These are phyloP conservation scores for Teratosphaeria epicoccoides DNA, from an alignment of 2,329 filamentous ascomycete species.

Conservation along the genomic window DNA sequence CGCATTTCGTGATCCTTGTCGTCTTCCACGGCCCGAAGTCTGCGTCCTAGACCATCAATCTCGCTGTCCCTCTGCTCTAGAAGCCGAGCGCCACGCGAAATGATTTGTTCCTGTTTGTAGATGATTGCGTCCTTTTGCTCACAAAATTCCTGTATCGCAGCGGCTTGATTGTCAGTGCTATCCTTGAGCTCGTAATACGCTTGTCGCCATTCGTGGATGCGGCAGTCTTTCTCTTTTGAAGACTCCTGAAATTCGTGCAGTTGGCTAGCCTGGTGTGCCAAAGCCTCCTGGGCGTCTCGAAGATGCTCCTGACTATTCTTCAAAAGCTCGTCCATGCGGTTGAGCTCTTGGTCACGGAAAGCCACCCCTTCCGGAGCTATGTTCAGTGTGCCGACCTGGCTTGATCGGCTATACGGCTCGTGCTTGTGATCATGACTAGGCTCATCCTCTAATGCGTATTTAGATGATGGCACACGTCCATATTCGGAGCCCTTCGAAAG, in stretches of 20 bases:
- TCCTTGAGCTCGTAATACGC: background rate
- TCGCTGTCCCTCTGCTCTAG: slow-evolving; percentile 14
- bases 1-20: slow-evolving; percentile 10
- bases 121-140: slow-evolving; percentile 17
- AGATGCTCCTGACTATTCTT: slow-evolving; percentile 4
- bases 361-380: slow-evolving; percentile 12
- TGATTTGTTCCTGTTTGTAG: slow-evolving; percentile 17
- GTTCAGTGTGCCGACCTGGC: too few species aligned
- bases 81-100: slow-evolving; percentile 13
- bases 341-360: slow-evolving; percentile 20
- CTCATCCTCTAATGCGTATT: background rate
- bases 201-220: background rate
- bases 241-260: background rate
- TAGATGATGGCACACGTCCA: background rate
- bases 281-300: background rate
- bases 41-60: slow-evolving; percentile 10
- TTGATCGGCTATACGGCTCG: background rate
- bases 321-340: slow-evolving; percentile 10
- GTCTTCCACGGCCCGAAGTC: slow-evolving; percentile 9
- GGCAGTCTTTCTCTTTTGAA: background rate
- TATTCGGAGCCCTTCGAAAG: background rate
- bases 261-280: background rate
- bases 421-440: background rate
- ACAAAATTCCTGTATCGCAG: slow-evolving; percentile 10
- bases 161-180: background rate